Conservation (phyloP, 495 filamentous ascomycete species). For the Oidiodendron maius region DNA sequence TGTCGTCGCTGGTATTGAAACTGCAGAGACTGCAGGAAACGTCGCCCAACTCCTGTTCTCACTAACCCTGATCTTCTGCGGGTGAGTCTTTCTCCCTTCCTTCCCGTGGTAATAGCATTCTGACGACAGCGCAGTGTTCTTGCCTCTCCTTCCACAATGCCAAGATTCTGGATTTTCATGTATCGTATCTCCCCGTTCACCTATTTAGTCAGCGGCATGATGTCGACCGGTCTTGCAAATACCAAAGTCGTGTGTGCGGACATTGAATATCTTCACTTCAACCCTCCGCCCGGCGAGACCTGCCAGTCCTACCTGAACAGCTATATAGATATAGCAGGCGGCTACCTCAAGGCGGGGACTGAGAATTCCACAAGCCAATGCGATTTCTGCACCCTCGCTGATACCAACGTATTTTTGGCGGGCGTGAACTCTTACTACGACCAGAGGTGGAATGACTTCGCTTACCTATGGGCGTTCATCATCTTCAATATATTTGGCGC, state of each 20-base stretch:
- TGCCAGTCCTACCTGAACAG: slow-evolving; percentile 51
- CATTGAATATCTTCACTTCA: slow-evolving; percentile 54
- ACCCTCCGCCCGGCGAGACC: slow-evolving; percentile 42
- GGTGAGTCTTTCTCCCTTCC: slow-evolving; percentile 24
- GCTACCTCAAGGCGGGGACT: slow-evolving; percentile 47
- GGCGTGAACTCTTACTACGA: slow-evolving; percentile 40
- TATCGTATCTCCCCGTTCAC: slow-evolving; percentile 72
- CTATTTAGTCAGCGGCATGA: slow-evolving; percentile 59
- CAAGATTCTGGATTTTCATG: slow-evolving; percentile 82
- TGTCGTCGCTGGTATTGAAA: slow-evolving; percentile 42
- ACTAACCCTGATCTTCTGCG: slow-evolving; percentile 60
- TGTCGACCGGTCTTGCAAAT: slow-evolving; percentile 58
- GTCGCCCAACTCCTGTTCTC: slow-evolving; percentile 67
- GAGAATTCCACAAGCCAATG: slow-evolving; percentile 45
- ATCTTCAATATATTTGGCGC: slow-evolving; percentile 74
- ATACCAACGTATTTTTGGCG: slow-evolving; percentile 59
- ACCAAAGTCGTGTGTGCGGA: slow-evolving; percentile 49
- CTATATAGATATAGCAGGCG: slow-evolving; percentile 42
- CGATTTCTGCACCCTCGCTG: slow-evolving; percentile 50
- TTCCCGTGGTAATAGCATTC: background rate
- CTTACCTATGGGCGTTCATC: slow-evolving; percentile 54
- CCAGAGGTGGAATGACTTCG: slow-evolving; percentile 30
- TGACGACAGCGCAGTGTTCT: slow-evolving; percentile 14
- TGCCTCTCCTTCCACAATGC: slow-evolving; percentile 43
- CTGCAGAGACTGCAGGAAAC: slow-evolving; percentile 59